phyloP scores from a whole-genome alignment of 75 land plant genomes.

The Adiantum capillusveneris region DNA sequence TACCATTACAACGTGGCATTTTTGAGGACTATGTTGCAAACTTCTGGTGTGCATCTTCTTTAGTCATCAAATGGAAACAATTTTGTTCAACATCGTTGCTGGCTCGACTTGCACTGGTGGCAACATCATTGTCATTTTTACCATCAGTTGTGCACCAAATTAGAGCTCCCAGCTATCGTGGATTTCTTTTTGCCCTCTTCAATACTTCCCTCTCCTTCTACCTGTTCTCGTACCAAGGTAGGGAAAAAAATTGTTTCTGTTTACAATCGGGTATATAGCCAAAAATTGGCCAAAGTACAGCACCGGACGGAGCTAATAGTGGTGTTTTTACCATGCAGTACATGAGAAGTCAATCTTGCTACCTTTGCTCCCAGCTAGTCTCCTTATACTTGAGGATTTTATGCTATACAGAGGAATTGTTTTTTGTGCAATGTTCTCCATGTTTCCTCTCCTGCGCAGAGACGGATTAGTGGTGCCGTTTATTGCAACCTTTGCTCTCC shows the following conservation, averaged over 20 bases:
- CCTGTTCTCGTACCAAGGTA: constrained; percentile 94
- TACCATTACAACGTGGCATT: constrained; percentile 86
- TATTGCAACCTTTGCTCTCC: constrained; percentile 42
- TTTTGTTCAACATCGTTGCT: constrained; percentile 38
- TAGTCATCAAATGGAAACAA: constrained; percentile 89
- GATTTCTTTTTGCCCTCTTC: constrained; percentile 64
- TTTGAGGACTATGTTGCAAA: constrained; percentile 96
- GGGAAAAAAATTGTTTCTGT: neutral
- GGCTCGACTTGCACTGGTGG: constrained; percentile 43
- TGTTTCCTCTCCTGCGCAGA: constrained; percentile 78
- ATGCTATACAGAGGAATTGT: constrained; percentile 40
- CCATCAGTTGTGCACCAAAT: constrained; percentile 88
- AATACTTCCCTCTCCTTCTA: constrained; percentile 82
- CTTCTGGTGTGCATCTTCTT: constrained; percentile 82
- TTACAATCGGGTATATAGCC: no score
- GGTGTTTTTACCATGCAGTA: constrained; percentile 38
- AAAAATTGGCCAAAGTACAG: neutral
- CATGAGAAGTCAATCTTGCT: constrained; percentile 94
- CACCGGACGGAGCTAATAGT: neutral
- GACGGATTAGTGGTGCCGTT: constrained; percentile 59
- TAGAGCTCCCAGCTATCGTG: constrained; percentile 50
- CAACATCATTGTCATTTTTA: constrained; percentile 47
- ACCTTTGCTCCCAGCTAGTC: constrained; percentile 81
- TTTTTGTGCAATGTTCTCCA: constrained; percentile 51
- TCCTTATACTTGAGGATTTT: constrained; percentile 68